Evolutionary conservation across 2,329 filamentous ascomycete species (phyloP).

Genomic region (Blastomyces silverae): DNA sequence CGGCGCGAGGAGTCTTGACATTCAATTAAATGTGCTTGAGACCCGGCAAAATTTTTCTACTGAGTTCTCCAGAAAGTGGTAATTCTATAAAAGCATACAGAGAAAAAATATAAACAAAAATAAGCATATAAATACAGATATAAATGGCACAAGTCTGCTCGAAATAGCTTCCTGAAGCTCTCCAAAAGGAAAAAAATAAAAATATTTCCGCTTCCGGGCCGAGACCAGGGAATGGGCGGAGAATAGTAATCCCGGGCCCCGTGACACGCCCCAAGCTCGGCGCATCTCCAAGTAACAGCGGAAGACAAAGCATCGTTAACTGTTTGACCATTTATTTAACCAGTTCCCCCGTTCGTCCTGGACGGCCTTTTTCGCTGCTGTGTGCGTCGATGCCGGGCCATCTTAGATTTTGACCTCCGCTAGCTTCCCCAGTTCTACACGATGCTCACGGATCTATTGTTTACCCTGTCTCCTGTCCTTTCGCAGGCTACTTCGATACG

Average conservation of each 20-base stretch:
- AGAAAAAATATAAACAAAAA: constrained; percentile 4
- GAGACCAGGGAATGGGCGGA: neutral
- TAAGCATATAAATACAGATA: constrained; percentile 3
- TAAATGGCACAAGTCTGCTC: neutral
- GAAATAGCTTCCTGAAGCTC: neutral
- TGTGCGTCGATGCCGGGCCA: neutral
- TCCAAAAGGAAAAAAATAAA: neutral
- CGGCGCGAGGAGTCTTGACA: constrained; percentile 17
- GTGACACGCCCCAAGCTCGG: neutral
- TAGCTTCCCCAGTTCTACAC: constrained; percentile 10
- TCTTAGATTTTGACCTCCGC: constrained; percentile 1
- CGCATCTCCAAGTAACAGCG: too few relatives aligned
- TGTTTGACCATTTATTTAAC: neutral
- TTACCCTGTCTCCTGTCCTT: constrained; percentile 21
- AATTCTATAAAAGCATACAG: neutral
- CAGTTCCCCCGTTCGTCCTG: neutral
- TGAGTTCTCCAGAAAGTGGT: neutral
- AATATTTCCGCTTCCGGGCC: neutral
- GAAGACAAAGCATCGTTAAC: too few relatives aligned
- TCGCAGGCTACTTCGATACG: constrained; percentile 6
- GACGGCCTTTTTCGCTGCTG: neutral
- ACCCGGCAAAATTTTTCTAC: neutral
- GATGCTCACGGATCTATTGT: constrained; percentile 15
- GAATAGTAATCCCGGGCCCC: neutral
- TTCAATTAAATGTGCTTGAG: constrained; percentile 13